Base-by-base conservation (phyloP, 345 rosid genomes). In the Noccaea bulbosa region DNA sequence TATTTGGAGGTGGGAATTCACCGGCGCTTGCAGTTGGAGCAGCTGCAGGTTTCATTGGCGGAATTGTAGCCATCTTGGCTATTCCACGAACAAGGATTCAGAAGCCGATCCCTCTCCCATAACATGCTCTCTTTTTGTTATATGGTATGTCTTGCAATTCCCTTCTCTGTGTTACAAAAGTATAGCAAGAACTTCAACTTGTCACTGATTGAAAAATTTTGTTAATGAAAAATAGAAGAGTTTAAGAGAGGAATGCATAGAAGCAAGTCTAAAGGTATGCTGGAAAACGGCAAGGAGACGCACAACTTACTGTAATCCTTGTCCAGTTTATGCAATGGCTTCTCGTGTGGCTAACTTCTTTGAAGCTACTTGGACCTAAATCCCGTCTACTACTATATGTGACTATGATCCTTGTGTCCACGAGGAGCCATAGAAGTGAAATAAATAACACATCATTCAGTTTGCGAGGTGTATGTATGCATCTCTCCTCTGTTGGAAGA, bases 1-100 rank as follows among this genome's bases (percentile, higher is more conserved):
- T 88, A 52, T 84, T 85, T 64, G 90, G 93, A 59, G 93, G 95
- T 69, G 96, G 95, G 64, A 88, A 88, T 76, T 88, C 82, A 41
- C 87, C 95, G 5, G 93, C 93, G 24, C 81, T 92, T 78, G 90
- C 85, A 47, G 87, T 85, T 57, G 95, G 85, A 59, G 93, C 81
- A 57, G 77, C 85, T 64, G 75, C 98, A 5, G 85, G 93, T 37
- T 74, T 88, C 59, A 48, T 79, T 30, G 85, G 84, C 67, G 95
- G 98, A 68, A 66, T 88, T 69, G 71, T 90, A 46, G 90, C 97
- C 68, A 86, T 92, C 76, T 83, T 88, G 77, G 97, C 93, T 69
- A 87, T 92, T 72, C 93, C 91, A 34, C 87, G 90, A 71, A 87
- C 87, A 45, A 65, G 87, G 80, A 61, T 81, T 51, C 93, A 78